These are phyloP conservation scores for Lipomyces lipofer DNA, from an alignment of 805 yeast genomes.

Conservation along the genomic window DNA sequence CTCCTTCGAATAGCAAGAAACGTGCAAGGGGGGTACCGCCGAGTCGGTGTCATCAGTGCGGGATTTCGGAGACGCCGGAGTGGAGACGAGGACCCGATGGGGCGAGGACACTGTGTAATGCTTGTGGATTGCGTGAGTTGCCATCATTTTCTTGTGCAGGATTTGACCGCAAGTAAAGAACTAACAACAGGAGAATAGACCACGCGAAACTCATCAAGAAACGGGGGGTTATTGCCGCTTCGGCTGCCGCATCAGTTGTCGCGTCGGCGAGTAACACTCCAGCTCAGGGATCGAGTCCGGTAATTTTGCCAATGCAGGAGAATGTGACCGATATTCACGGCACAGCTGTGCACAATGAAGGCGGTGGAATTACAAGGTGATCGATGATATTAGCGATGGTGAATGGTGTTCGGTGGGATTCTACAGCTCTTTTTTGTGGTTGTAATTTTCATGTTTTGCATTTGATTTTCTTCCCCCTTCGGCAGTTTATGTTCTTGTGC, in stretches of 20 bases:
- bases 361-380: no score
- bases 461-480: no score
- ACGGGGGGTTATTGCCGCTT: slow-evolving; percentile 2
- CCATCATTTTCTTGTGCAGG: background rate
- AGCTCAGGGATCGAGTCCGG: no score
- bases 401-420: no score
- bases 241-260: background rate
- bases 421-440: no score
- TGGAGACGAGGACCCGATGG: slow-evolving; percentile 86
- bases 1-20: slow-evolving; percentile 10
- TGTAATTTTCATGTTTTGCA: no score
- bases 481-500: no score
- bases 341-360: no score
- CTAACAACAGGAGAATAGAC: slow-evolving; percentile 4
- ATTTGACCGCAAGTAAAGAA: background rate
- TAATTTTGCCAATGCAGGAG: no score
- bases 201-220: slow-evolving; percentile 65
- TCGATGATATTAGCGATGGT: no score
- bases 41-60: slow-evolving; percentile 29
- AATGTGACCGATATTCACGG: no score
- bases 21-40: slow-evolving; percentile 19
- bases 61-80: slow-evolving; percentile 61
- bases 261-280: no score
- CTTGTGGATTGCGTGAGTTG: slow-evolving; percentile 60
- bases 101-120: slow-evolving; percentile 73